These are phyloP conservation scores for Mycena sanguinolenta DNA, from an alignment of 768 basidiomycete species.

Conservation along the genomic window DNA sequence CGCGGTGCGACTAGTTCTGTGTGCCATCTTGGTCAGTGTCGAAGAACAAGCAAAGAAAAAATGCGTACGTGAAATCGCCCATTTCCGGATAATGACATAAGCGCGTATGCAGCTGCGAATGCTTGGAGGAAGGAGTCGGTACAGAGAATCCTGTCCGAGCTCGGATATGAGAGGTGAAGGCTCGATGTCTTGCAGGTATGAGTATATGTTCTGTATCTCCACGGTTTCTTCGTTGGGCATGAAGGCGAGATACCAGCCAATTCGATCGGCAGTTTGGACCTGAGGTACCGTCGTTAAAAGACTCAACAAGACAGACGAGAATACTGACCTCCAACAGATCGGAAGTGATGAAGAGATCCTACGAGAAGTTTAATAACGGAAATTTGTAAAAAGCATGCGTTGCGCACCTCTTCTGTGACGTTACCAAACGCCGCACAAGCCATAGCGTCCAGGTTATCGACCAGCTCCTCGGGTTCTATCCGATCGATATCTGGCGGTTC, in stretches of 20 bases:
- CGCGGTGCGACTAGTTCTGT: constrained; percentile 69
- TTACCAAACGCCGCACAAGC: constrained; percentile 81
- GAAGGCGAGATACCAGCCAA: constrained; percentile 78
- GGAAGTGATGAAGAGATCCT: constrained; percentile 85
- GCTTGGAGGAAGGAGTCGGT: constrained; percentile 81
- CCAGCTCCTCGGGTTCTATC: constrained; percentile 76
- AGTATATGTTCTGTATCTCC: constrained; percentile 86
- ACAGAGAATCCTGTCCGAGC: constrained; percentile 75
- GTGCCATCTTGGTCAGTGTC: too few relatives aligned
- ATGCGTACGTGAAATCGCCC: constrained; percentile 68
- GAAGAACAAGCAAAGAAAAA: too few relatives aligned
- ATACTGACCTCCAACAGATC: constrained; percentile 73
- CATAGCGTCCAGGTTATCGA: constrained; percentile 85
- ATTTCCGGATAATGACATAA: constrained; percentile 82
- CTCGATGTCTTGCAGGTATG: constrained; percentile 78
- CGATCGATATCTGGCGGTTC: constrained; percentile 75
- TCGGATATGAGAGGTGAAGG: constrained; percentile 82
- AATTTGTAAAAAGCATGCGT: constrained; percentile 5
- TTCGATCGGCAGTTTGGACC: constrained; percentile 82
- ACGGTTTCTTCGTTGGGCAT: constrained; percentile 67
- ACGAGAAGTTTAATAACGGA: constrained; percentile 8
- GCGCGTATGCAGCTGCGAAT: constrained; percentile 84
- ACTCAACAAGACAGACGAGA: too few relatives aligned
- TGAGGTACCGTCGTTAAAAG: too few relatives aligned
- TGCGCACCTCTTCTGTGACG: constrained; percentile 78